phyloP scores from a whole-genome alignment of 768 basidiomycete species.

The Agrocybe pediades region DNA sequence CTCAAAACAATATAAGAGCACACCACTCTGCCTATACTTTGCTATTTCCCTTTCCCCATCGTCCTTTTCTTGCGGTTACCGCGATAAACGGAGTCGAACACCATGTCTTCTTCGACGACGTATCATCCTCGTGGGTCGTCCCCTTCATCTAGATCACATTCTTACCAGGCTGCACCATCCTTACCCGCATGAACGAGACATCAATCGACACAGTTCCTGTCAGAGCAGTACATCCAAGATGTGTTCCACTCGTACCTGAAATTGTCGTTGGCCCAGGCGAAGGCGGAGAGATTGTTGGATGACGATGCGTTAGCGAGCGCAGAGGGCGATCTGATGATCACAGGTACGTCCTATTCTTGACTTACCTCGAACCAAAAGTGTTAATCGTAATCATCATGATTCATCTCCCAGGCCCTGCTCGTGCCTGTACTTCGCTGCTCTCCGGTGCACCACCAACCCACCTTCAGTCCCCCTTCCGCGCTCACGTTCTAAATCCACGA shows the following conservation, averaged over 20 bases:
- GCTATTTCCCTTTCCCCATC: background rate
- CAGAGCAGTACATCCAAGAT: constrained; percentile 71
- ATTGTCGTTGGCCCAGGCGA: constrained; percentile 77
- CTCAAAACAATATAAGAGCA: no score
- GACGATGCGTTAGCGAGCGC: constrained; percentile 74
- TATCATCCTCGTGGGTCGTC: background rate
- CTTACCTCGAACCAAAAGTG: no score
- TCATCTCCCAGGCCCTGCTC: constrained; percentile 79
- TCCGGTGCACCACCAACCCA: constrained; percentile 72
- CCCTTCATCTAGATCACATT: background rate
- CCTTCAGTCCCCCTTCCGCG: constrained; percentile 83
- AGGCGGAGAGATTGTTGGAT: constrained; percentile 72
- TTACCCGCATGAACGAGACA: background rate
- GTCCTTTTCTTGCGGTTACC: background rate
- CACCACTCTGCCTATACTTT: no score
- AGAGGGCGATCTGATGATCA: constrained; percentile 84
- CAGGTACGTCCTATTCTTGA: no score
- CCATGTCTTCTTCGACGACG: background rate
- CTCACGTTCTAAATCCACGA: no score
- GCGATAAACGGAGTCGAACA: background rate
- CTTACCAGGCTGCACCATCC: background rate
- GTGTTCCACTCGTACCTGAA: constrained; percentile 84
- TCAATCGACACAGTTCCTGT: constrained; percentile 31
- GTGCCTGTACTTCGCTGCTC: constrained; percentile 83
- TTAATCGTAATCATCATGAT: no score